Evolutionary conservation across 805 yeast species (phyloP).

Genomic region (Saccharomyces jurei): DNA sequence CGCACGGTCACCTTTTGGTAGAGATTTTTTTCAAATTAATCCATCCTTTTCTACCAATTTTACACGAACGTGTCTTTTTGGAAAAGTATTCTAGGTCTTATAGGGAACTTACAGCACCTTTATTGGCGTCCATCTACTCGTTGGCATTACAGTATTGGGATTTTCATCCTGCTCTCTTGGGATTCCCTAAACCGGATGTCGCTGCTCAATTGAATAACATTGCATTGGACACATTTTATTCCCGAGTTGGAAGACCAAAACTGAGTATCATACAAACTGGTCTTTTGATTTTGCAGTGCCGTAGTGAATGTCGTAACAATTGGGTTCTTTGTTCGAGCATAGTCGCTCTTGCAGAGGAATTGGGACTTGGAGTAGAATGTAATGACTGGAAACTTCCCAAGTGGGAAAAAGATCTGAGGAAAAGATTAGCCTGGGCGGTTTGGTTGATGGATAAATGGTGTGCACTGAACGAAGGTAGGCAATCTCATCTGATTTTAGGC

Average conservation of each 20-base stretch:
- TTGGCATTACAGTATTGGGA: conserved; percentile 95
- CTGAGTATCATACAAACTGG: conserved; percentile 91
- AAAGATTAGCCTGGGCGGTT: conserved; percentile 92
- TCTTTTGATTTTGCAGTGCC: conserved; percentile 56
- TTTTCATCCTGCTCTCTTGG: conserved; percentile 54
- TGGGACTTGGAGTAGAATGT: conserved; percentile 88
- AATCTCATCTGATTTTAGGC: conserved; percentile 67
- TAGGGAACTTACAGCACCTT: conserved; percentile 84
- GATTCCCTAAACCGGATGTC: conserved; percentile 68
- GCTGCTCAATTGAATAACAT: conserved; percentile 59
- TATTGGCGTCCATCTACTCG: conserved; percentile 83
- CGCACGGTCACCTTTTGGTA: conserved; percentile 77
- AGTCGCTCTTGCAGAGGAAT: conserved; percentile 79
- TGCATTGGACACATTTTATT: conserved; percentile 57
- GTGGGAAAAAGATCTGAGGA: conserved; percentile 88
- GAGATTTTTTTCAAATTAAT: conserved; percentile 76
- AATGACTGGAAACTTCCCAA: conserved; percentile 85
- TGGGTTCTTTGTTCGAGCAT: conserved; percentile 86
- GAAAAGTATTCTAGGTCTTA: conserved; percentile 89
- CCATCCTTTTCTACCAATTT: conserved; percentile 86
- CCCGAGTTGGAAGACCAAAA: conserved; percentile 78
- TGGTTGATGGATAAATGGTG: conserved; percentile 90
- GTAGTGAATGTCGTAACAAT: conserved; percentile 53
- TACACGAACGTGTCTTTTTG: conserved; percentile 83
- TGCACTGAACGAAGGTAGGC: conserved; percentile 70